A percentile compares a stretch with the other conserved stretches of the same genome.
phyloP scores from a whole-genome alignment of 495 filamentous ascomycete genomes.

The Penicillium robsamsonii region DNA sequence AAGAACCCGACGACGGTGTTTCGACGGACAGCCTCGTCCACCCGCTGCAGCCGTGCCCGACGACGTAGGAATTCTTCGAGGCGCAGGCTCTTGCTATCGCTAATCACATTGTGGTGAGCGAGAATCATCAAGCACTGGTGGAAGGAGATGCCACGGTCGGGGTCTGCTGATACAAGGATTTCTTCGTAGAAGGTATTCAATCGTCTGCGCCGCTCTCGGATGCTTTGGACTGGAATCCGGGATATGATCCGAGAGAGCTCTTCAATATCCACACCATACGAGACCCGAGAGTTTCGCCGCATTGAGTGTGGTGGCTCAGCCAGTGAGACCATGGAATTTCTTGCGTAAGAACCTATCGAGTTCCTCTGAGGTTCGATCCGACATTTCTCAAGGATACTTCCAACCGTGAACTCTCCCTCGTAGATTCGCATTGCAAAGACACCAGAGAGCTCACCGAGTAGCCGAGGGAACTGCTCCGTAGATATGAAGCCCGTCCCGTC shows the following conservation, averaged over 20 bases:
- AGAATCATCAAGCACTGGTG: constrained; percentile 94
- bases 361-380: constrained; percentile 48
- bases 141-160: constrained; percentile 84
- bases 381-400: constrained; percentile 78
- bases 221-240: constrained; percentile 69
- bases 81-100: constrained; percentile 88
- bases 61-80: constrained; percentile 95
- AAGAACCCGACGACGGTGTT: constrained; percentile 93
- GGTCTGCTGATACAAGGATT: constrained; percentile 88
- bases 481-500: constrained; percentile 86
- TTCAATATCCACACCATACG: constrained; percentile 73
- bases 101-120: constrained; percentile 98
- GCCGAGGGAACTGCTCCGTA: constrained; percentile 85
- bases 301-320: constrained; percentile 19
- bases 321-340: constrained; percentile 5
- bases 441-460: constrained; percentile 87
- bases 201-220: constrained; percentile 67
- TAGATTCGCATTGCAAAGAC: constrained; percentile 98
- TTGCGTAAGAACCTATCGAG: constrained; percentile 4
- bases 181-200: constrained; percentile 96
- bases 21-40: constrained; percentile 92
- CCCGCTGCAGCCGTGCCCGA: constrained; percentile 82
- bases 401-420: constrained; percentile 80
- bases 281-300: constrained; percentile 43
- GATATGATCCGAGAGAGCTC: constrained; percentile 72